Conservation (phyloP, 257 asterid species). For the Capsicum chinense region DNA sequence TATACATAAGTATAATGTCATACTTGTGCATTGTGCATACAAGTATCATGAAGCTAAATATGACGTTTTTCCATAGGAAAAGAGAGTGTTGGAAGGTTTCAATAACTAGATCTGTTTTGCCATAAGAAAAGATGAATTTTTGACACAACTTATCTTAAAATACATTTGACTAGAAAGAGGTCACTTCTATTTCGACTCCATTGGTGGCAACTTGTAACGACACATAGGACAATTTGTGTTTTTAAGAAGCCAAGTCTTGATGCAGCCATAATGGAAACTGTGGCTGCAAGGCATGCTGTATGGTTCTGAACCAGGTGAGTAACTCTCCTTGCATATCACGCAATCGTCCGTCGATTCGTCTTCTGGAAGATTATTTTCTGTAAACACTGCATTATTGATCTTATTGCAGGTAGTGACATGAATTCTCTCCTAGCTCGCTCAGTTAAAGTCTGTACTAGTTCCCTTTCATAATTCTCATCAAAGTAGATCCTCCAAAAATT, state of each 20-base stretch:
- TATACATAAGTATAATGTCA: background rate
- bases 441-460: background rate
- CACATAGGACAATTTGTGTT: constrained; percentile 8
- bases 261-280: background rate
- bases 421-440: background rate
- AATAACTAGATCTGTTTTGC: background rate
- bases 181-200: background rate
- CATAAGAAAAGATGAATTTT: background rate
- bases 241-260: background rate
- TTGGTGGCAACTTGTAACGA: background rate
- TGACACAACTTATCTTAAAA: background rate
- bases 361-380: background rate
- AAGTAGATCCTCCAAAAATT: background rate
- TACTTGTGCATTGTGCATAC: too few species aligned
- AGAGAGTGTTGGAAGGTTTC: background rate
- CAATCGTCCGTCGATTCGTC: background rate
- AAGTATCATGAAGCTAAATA: background rate
- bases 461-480: background rate
- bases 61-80: background rate
- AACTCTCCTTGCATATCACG: background rate
- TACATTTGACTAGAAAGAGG: background rate
- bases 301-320: background rate
- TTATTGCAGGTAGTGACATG: background rate
- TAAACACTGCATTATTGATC: background rate
- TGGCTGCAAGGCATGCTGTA: constrained; percentile 8